Conservation (phyloP, 306 rosid genomes). For the Sesbania bispinosa region DNA sequence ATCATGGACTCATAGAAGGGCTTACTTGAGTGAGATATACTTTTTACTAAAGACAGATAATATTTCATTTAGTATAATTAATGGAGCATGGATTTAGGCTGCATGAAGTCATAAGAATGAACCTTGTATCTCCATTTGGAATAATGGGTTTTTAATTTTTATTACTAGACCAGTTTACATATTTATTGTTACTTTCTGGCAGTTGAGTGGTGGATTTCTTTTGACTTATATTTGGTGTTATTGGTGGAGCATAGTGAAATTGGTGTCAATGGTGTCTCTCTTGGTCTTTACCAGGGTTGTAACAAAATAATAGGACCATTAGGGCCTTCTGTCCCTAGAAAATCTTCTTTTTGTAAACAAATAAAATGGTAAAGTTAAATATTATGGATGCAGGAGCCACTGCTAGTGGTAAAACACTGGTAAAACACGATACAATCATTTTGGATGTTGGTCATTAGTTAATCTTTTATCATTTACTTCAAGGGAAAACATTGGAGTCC, state of each 20-base stretch:
- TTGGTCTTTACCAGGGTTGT: background rate
- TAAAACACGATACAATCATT: background rate
- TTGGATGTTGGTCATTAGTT: slow-evolving; percentile 7
- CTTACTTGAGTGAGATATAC: background rate
- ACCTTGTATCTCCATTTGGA: background rate
- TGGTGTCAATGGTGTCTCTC: background rate
- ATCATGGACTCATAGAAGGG: background rate
- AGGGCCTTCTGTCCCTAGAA: background rate
- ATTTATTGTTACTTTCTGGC: slow-evolving; percentile 5
- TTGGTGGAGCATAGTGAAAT: background rate
- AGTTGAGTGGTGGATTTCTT: background rate
- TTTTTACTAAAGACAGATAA: background rate
- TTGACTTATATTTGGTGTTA: background rate
- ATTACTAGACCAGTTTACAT: slow-evolving; percentile 2
- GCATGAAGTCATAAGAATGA: background rate
- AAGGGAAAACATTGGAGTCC: background rate
- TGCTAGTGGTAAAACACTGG: background rate
- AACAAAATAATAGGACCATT: background rate
- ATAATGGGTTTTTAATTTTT: background rate
- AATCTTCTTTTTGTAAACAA: background rate
- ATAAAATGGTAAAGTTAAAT: background rate
- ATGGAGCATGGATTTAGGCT: background rate
- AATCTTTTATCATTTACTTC: background rate
- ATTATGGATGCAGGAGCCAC: background rate
- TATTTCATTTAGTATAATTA: background rate